Conservation (phyloP, 2,329 filamentous ascomycete genomes). For the Lomentospora prolificans region DNA sequence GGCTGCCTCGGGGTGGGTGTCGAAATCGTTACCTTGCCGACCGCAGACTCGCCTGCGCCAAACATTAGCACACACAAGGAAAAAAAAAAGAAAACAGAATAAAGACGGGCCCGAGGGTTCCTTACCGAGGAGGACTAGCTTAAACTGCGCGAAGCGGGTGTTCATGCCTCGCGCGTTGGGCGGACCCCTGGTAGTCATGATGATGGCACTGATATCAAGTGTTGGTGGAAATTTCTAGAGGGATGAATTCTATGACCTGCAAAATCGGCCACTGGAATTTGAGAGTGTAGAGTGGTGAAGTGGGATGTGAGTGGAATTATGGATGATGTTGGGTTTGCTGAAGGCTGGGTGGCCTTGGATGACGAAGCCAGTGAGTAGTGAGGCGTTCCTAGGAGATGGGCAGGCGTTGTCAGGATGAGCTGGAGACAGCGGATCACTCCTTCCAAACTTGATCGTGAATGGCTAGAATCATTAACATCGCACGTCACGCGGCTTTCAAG, state of each 20-base stretch:
- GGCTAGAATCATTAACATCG: not conserved
- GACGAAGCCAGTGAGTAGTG: slow-evolving; percentile 4
- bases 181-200: slow-evolving; percentile 79
- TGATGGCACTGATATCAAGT: slow-evolving; percentile 16
- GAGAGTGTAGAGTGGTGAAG: not conserved
- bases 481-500: slow-evolving; percentile 7
- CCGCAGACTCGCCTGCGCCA: slow-evolving; percentile 79
- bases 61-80: slow-evolving; percentile 1
- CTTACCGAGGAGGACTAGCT: slow-evolving; percentile 91
- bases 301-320: not conserved
- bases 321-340: not conserved
- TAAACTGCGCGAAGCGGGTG: slow-evolving; percentile 96
- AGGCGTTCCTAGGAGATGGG: slow-evolving; percentile 2
- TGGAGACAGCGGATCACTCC: not conserved
- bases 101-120: slow-evolving; percentile 8
- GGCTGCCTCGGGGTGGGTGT: not conserved
- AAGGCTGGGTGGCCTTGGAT: not conserved
- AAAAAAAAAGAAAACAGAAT: not conserved
- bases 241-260: not conserved
- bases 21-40: slow-evolving; percentile 72
- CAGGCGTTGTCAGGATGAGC: not conserved
- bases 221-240: not conserved
- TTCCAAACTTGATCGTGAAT: slow-evolving; percentile 4
- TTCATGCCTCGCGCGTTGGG: slow-evolving; percentile 53
- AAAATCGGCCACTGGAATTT: not conserved